Evolutionary conservation across 352 stramenopile genomes (phyloP).

Genomic region (Thalassiosira pacifica): DNA sequence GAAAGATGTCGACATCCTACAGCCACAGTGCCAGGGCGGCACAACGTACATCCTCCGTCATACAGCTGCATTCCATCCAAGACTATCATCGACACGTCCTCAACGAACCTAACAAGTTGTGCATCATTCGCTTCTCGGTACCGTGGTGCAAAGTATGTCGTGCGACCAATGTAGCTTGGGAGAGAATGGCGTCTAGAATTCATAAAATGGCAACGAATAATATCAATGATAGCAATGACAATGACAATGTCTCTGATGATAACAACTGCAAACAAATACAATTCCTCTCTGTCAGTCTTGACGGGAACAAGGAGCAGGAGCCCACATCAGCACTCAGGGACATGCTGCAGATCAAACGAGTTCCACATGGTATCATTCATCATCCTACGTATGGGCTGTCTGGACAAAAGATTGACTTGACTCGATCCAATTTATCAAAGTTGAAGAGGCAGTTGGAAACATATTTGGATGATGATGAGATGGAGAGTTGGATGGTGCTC

Average conservation of each 20-base stretch:
- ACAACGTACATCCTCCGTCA: slow-evolving; percentile 13
- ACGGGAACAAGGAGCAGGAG: slow-evolving; percentile 19
- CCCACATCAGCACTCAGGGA: slow-evolving; percentile 17
- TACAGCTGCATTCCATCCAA: slow-evolving; percentile 29
- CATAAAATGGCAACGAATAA: no score
- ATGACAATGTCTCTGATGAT: no score
- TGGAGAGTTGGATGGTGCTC: not conserved
- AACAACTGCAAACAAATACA: not conserved
- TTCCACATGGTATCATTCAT: slow-evolving; percentile 32
- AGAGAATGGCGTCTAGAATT: slow-evolving; percentile 33
- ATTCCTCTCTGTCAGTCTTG: slow-evolving; percentile 33
- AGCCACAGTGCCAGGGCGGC: not conserved
- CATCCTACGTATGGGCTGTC: slow-evolving; percentile 15
- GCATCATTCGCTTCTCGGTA: slow-evolving; percentile 40
- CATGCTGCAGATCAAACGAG: slow-evolving; percentile 28
- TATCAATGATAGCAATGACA: no score
- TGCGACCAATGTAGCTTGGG: slow-evolving; percentile 32
- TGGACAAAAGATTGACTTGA: slow-evolving; percentile 25
- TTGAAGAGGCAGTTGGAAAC: slow-evolving; percentile 38
- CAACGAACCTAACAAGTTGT: not conserved
- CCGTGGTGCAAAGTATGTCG: slow-evolving; percentile 41
- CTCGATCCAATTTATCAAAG: slow-evolving; percentile 28
- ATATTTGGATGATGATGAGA: slow-evolving; percentile 19
- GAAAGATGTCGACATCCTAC: not conserved
- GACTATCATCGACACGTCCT: slow-evolving; percentile 36